Base-by-base conservation (phyloP, 352 stramenopile genomes). In the Globisporangium echinulatum region DNA sequence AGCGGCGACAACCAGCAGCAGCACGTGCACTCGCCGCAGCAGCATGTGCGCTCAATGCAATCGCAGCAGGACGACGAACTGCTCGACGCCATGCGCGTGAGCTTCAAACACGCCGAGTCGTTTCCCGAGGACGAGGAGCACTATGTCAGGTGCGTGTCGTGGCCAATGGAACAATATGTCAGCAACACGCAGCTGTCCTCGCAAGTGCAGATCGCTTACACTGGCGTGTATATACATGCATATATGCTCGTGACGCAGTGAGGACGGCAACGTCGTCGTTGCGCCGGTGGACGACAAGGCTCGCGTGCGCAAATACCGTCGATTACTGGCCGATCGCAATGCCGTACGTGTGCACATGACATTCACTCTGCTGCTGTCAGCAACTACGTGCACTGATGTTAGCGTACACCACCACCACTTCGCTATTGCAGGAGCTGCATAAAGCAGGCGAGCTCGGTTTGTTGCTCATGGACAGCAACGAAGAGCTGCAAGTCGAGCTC, bases 381-480 rank as follows among this genome's bases (percentile, higher is more conserved):
- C 17, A 19, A 19, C 17, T 19, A 19, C 17, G 17, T 19, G 17
- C 17, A 19, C 17, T 19, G 17, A 19, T 19, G 17, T 19, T 19
- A 19, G 17, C 40, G 7, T 44, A 13, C 40, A 44, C 25, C 25
- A 25, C 25, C 25, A 25, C 25, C 5, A 8, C n/a, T 64, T 38
- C 47, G 46, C n/a, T 56, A 60, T 48, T 56, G 47, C 4, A 95
- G 85, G 85, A 95, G 44, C 61, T 88, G 39, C 72, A 73, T 0
- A 80, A 93, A 47, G 85, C 85, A 15, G 85, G 80, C 6, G 80
- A 90, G 63, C 93, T 93, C 62, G 85, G 85, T 33, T 64, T 92
- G 11, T 77, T 73, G 38, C 72, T 95, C 40, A 59, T 95, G n/a
- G 75, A 85, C 43, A 65, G 68, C 39, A 93, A 95, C 56, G 83